phyloP scores from a whole-genome alignment of 2,329 filamentous ascomycete genomes.

The Paradendryphiella salina region DNA sequence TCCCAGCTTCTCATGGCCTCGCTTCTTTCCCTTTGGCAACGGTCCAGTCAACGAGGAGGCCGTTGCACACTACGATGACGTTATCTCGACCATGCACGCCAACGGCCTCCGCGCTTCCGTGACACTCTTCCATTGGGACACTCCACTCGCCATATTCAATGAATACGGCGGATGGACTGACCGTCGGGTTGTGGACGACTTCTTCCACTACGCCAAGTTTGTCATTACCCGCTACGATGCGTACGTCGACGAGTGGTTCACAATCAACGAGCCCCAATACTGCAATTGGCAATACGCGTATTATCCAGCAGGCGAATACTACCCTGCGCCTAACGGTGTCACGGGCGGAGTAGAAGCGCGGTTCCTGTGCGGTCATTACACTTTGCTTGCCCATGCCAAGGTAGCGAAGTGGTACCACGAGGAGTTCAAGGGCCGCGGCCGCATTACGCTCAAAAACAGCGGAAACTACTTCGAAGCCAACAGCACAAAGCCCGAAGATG shows the following conservation, averaged over 20 bases:
- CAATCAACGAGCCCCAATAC: conserved; percentile 51
- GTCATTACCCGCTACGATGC: conserved; percentile 48
- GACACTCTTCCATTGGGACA: conserved; percentile 52
- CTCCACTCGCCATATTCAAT: conserved; percentile 48
- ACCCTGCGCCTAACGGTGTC: conserved; percentile 51
- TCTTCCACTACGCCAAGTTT: conserved; percentile 51
- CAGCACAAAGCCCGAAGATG: conserved; percentile 42
- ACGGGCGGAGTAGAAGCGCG: conserved; percentile 48
- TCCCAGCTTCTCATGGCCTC: conserved; percentile 47
- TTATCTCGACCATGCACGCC: conserved; percentile 43
- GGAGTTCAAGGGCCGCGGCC: conserved; percentile 50
- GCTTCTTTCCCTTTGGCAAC: conserved; percentile 47
- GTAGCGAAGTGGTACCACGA: conserved; percentile 53
- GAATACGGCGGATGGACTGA: conserved; percentile 50
- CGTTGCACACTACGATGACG: conserved; percentile 48
- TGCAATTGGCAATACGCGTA: conserved; percentile 55
- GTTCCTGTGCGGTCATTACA: conserved; percentile 52
- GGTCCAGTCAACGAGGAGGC: conserved; percentile 45
- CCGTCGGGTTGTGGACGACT: conserved; percentile 48
- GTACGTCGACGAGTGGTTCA: conserved; percentile 49
- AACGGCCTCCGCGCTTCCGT: conserved; percentile 44
- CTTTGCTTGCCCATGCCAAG: conserved; percentile 50
- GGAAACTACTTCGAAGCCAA: conserved; percentile 50
- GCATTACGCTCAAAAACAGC: conserved; percentile 51
- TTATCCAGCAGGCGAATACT: conserved; percentile 52